Conservation (phyloP, 2,329 filamentous ascomycete species). For the Trichoderma harzianum region DNA sequence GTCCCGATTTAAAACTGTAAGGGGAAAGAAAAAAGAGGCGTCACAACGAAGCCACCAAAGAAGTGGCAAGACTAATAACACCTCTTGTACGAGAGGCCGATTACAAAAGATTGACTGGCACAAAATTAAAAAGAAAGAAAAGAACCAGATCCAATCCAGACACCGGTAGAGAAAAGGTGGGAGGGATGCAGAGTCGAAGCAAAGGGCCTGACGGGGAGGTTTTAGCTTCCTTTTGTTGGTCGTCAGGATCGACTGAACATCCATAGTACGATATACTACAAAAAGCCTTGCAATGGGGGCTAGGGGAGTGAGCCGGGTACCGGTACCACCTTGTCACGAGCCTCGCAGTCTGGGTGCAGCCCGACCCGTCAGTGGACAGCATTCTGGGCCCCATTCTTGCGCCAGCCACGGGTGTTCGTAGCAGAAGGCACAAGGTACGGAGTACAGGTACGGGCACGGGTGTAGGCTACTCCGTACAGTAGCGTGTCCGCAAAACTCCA, state of each 20-base stretch:
- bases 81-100: not conserved
- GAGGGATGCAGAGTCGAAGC: not conserved
- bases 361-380: conserved; percentile 6
- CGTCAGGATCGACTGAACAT: not conserved
- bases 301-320: not conserved
- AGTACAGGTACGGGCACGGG: not conserved
- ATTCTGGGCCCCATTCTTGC: not conserved
- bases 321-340: not conserved
- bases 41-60: not conserved
- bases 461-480: not conserved
- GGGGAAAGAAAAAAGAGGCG: not conserved
- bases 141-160: not conserved
- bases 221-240: conserved; percentile 14
- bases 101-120: conserved; percentile 5
- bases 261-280: not conserved
- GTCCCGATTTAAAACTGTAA: not conserved
- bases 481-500: conserved; percentile 11
- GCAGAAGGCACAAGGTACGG: not conserved
- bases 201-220: not conserved
- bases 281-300: not conserved
- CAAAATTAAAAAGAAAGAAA: not conserved
- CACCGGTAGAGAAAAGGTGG: not conserved
- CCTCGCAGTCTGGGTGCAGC: conserved; percentile 9
- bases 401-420: not conserved
- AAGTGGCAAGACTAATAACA: not conserved